A percentile compares a stretch with the other conserved stretches of the same genome.
Evolutionary conservation across 192 early-diverging fungal species (phyloP).

Genomic region (Irineochytrium annulatum): DNA sequence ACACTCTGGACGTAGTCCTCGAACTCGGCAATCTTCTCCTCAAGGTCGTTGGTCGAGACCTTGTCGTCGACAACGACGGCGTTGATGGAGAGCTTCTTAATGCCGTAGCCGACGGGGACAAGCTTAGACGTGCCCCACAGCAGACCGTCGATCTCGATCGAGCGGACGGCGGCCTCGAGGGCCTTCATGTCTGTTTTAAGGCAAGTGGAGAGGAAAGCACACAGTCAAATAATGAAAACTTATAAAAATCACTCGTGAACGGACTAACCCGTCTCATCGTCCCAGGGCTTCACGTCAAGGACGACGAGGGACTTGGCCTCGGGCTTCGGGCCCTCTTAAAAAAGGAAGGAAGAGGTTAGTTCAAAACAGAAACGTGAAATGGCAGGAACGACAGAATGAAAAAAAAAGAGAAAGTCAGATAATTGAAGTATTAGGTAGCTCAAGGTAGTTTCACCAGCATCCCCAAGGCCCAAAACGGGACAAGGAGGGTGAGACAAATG

Average conservation of each 20-base stretch:
- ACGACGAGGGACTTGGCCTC: slow-evolving; percentile 89
- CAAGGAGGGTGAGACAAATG: slow-evolving; percentile 27
- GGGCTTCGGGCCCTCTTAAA: slow-evolving; percentile 57
- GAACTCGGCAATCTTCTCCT: slow-evolving; percentile 67
- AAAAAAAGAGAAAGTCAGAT: slow-evolving; percentile 6
- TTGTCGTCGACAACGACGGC: slow-evolving; percentile 91
- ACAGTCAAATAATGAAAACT: too few relatives aligned
- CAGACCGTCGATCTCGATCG: slow-evolving; percentile 82
- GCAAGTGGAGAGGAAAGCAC: too few relatives aligned
- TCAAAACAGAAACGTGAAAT: not conserved
- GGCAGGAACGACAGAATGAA: slow-evolving; percentile 8
- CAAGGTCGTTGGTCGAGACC: slow-evolving; percentile 80
- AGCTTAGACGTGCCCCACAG: slow-evolving; percentile 79
- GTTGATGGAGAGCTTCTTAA: slow-evolving; percentile 94
- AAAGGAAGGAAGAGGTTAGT: slow-evolving; percentile 2
- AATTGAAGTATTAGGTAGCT: slow-evolving; percentile 29
- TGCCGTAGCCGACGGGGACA: slow-evolving; percentile 86
- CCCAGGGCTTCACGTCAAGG: slow-evolving; percentile 97
- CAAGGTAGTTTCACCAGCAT: slow-evolving; percentile 13
- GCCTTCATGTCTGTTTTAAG: slow-evolving; percentile 57
- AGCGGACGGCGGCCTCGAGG: slow-evolving; percentile 67
- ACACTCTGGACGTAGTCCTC: slow-evolving; percentile 80
- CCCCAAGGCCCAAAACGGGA: slow-evolving; percentile 15
- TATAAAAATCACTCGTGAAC: too few relatives aligned
- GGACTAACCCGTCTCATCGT: slow-evolving; percentile 81